Evolutionary conservation across 352 stramenopile species (phyloP), one percentile per base, ranked within the genome.

Genomic region (Blastocystis sp.): DNA sequence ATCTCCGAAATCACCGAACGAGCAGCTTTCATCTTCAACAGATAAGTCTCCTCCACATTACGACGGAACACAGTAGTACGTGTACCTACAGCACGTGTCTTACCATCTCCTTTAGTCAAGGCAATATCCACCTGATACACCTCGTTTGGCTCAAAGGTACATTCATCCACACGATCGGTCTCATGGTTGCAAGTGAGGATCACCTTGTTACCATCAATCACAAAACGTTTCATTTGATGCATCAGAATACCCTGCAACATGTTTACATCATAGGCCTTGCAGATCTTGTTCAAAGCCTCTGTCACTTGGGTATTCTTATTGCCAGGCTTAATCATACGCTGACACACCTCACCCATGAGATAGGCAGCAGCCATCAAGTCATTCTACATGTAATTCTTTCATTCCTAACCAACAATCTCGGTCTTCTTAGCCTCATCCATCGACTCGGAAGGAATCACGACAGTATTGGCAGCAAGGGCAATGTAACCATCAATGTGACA

Each of bases 401-500:
- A 0, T n/a, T 69, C 21, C 19, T 14, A 14, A 24, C 32, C n/a
- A 21, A 74, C 63, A 16, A 78, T 78, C 32, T 56, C 66, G 19
- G 29, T 35, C 66, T 78, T 78, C 35, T 27, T 78, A 9, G 16
- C 29, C 2, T 56, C 66, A 6, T 21, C 9, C 66, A 58, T 57
- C 27, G 16, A 42, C 11, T 78, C 66, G 27, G 35, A 91, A 1
- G 91, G 91, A n/a, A 98, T 95, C 35, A 98, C 93, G 27, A 94
- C 90, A 57, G 96, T 99, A 92, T 99, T 96, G 9, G 96, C 96
- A 14, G 96, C 95, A 7, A 98, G 94, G 24, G 96, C 95, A 88
- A 98, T 97, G 93, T 97, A 99, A 81, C 96, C 96, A 89, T 99
- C 96, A 89, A 99, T 97, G 92, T 99, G 96, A 90, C 95, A 98